Conservation (phyloP, 371 early-diverging fungal genomes). For the Coemansia sp. region DNA sequence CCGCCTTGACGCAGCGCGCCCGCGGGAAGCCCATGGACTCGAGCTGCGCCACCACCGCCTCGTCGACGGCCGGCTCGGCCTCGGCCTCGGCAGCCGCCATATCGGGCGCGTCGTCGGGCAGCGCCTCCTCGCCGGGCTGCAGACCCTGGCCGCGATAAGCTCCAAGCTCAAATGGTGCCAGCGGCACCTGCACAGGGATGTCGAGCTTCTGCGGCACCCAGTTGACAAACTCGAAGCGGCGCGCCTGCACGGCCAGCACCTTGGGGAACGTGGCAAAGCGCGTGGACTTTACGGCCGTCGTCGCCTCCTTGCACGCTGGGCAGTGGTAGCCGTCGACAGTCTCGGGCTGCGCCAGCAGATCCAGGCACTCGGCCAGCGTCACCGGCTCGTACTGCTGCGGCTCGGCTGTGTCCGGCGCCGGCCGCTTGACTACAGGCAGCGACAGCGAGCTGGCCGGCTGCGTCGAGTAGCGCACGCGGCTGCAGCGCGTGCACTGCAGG, state of each 20-base stretch:
- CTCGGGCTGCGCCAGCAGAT: slow-evolving; percentile 59
- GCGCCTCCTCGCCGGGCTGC: slow-evolving; percentile 66
- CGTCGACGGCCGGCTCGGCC: slow-evolving; percentile 59
- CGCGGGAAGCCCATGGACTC: slow-evolving; percentile 90
- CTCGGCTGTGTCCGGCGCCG: slow-evolving; percentile 15
- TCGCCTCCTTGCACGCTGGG: slow-evolving; percentile 70
- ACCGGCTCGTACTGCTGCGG: slow-evolving; percentile 59
- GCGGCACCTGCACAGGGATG: slow-evolving; percentile 63
- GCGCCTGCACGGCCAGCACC: slow-evolving; percentile 74
- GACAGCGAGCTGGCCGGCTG: slow-evolving; percentile 64
- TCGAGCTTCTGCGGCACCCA: slow-evolving; percentile 86
- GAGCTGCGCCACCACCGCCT: slow-evolving; percentile 68
- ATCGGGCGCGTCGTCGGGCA: slow-evolving; percentile 58
- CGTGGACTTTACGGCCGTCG: slow-evolving; percentile 70
- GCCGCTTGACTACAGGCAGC: slow-evolving; percentile 71
- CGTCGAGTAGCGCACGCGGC: slow-evolving; percentile 71
- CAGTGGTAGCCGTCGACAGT: slow-evolving; percentile 75
- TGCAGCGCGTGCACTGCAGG: slow-evolving; percentile 81
- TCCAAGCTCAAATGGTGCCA: slow-evolving; percentile 58
- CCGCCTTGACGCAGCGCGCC: slow-evolving; percentile 75
- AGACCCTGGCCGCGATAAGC: slow-evolving; percentile 66
- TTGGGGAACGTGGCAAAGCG: slow-evolving; percentile 84
- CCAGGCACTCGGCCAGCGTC: slow-evolving; percentile 74
- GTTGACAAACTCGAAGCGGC: slow-evolving; percentile 82
- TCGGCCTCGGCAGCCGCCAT: background rate